phyloP scores from a whole-genome alignment of 2,329 filamentous ascomycete species.

The Niveomyces coronatus region DNA sequence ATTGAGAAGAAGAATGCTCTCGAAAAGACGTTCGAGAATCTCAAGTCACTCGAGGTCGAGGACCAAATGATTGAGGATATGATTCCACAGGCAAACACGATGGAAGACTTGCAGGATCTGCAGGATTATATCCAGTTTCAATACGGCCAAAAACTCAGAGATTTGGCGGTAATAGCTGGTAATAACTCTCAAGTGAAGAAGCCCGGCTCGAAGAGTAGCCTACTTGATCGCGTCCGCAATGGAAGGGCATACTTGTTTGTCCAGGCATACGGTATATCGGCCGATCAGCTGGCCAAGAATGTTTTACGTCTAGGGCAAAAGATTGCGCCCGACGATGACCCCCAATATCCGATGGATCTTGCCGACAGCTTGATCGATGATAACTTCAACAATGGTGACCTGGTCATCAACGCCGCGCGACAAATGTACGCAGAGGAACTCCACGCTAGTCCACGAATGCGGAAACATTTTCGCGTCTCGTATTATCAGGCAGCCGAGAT shows the following conservation, averaged over 20 bases:
- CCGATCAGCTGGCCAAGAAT: constrained; percentile 82
- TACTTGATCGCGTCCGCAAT: constrained; percentile 76
- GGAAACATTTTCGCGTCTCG: constrained; percentile 71
- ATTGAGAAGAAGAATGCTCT: constrained; percentile 85
- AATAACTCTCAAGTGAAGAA: constrained; percentile 61
- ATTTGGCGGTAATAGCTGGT: constrained; percentile 55
- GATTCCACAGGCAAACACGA: constrained; percentile 67
- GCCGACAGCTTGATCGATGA: constrained; percentile 68
- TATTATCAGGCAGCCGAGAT: constrained; percentile 79
- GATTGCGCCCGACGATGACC: constrained; percentile 74
- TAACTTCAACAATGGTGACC: constrained; percentile 64
- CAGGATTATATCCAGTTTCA: constrained; percentile 96
- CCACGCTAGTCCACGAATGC: constrained; percentile 76
- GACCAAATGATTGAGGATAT: constrained; percentile 75
- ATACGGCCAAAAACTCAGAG: constrained; percentile 75
- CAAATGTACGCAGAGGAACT: constrained; percentile 88
- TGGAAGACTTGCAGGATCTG: constrained; percentile 93
- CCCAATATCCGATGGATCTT: constrained; percentile 71
- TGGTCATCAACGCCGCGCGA: constrained; percentile 70
- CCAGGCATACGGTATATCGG: constrained; percentile 78
- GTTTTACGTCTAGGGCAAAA: constrained; percentile 68
- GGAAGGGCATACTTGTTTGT: constrained; percentile 75
- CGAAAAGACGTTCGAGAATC: constrained; percentile 64
- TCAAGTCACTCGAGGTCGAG: constrained; percentile 53
- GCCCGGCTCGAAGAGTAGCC: constrained; percentile 68